Evolutionary conservation across 257 asterid genomes (phyloP).

Genomic region (Echites panduratus): DNA sequence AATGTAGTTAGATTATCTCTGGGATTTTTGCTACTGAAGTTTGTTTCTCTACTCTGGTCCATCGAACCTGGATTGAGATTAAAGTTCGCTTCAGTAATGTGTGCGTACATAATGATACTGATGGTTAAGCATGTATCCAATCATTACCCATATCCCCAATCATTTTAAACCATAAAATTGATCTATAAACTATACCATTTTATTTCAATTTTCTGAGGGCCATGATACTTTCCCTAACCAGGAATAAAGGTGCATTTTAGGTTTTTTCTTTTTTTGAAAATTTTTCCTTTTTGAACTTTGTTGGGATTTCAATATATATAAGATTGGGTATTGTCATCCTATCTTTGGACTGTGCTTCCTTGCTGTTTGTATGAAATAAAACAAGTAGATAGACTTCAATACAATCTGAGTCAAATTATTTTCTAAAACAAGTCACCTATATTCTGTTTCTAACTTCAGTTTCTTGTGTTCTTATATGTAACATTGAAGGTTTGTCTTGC

Average conservation of each 20-base stretch:
- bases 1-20: background rate
- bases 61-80: background rate
- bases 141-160: background rate
- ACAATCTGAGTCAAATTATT: background rate
- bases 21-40: background rate
- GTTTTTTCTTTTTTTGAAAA: background rate
- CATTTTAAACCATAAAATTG: background rate
- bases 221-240: background rate
- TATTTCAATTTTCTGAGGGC: background rate
- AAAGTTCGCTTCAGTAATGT: background rate
- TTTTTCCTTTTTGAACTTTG: background rate
- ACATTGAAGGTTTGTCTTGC: background rate
- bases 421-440: background rate
- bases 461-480: background rate
- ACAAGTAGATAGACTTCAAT: background rate
- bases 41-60: background rate
- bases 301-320: background rate
- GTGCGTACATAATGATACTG: background rate
- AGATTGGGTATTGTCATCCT: background rate
- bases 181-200: background rate
- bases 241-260: background rate
- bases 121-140: background rate
- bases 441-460: background rate
- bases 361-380: background rate
- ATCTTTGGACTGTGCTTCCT: background rate